Base-by-base conservation (phyloP, 208 protist species). In the Leishmania tropica region DNA sequence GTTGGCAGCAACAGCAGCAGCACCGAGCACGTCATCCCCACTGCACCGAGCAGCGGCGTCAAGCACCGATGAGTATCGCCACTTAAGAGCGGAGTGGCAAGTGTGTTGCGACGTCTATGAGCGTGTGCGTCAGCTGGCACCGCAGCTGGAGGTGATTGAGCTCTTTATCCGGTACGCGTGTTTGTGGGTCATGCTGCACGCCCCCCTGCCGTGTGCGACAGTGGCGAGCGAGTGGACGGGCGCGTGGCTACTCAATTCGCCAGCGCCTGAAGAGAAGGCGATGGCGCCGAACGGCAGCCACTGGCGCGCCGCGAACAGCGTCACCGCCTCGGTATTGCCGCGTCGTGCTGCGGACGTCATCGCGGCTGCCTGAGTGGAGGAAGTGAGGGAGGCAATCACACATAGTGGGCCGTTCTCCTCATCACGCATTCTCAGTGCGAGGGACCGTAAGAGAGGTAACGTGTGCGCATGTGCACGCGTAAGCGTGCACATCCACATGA, bases 141-240 rank as follows among this genome's bases (percentile, higher is more conserved):
- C 83, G 40, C 77, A 85, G 74, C 54, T 85, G 37, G 53, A 24
- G 37, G 42, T 82, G 74, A 56, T 85, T 48, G 72, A 85, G 37
- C 78, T 78, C 31, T 79, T 75, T 35, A 37, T 82, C 42, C 77
- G 51, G 21, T 82, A 82, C 64, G 78, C 73, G 15, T 82, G 31
- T 47, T 17, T 79, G 28, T 82, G 78, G 83, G 24, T 67, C 37
- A 82, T 85, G 78, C 73, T 85, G 71, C 62, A 81, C 74, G 81
- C 70, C 47, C 28, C 78, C 1, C 35, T 83, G 1, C 75, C 80
- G 3, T 76, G 73, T 45, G 53, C 73, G 19, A 62, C 51, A 4
- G 58, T 37, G 35, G 56, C 40, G 45, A 54, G 40, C 21, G 51
- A 75, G 81, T 73, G 35, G 40, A 35, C 82, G 42, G 64, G 28